Base-by-base conservation (phyloP, 169 alveolate species). In the Babesia microti region DNA sequence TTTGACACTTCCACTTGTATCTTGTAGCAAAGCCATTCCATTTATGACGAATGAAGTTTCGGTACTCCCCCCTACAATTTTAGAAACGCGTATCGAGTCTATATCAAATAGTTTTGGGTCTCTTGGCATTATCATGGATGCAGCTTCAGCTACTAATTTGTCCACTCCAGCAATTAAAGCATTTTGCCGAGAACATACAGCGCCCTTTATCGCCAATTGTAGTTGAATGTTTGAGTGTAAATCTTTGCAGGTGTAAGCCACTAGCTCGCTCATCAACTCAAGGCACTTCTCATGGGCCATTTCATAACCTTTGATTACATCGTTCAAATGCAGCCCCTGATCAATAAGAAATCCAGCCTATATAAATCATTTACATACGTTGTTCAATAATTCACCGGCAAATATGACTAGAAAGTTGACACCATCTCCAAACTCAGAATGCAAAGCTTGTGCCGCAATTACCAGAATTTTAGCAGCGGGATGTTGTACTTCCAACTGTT, bases 401-500 rank as follows among this genome's bases (percentile, higher is more conserved):
- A 97, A 59, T 18, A 95, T 83, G 56, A 97, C 88, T 34, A 93
- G 95, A 7, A 95, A 81, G 88, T 94, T 97, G 32, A 97, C 91
- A 45, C 94, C 97, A 61, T 95, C 99, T 3, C 99, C 99, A 48
- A 84, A 89, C 79, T 97, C 99, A 40, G 68, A 80, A 48, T 93
- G 93, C 88, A 91, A 89, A 59, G 93, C 85, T 66, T 94, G 89
- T 17, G 97, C 94, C n/a, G 98, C 97, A 86, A 85, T 81, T 29
- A 90, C 94, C 30, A 97, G 68, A 78, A 97, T 85, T 74, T 93
- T 93, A 12, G 98, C 99, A 23, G 98, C 99, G 23, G 99, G 99
- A 72, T 97, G 99, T 72, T 91, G 90, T 29, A 97, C 96, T 51
- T 97, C 99, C 29, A 94, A 67, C 58, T 95, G 99, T 49, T 85